These are phyloP conservation scores for Eucalyptus polyanthemos DNA, from an alignment of 345 rosid genomes.

Conservation along the genomic window DNA sequence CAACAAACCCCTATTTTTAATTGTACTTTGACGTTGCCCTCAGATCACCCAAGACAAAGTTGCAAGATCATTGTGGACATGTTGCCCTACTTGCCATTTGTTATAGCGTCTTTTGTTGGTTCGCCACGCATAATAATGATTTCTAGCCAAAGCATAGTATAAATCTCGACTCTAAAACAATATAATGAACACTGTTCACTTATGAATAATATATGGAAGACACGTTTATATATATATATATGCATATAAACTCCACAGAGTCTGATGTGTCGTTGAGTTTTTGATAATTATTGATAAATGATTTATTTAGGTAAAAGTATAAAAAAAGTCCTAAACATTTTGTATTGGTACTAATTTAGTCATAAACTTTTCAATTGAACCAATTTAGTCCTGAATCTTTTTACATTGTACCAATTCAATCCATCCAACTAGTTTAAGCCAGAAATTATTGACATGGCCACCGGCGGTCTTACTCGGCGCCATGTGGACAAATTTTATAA, in stretches of 20 bases:
- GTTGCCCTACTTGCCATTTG: slow-evolving; percentile 13
- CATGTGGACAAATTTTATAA: no score
- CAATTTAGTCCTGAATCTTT: no score
- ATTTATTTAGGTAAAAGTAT: neutral
- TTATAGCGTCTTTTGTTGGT: neutral
- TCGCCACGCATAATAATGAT: neutral
- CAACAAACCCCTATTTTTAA: neutral
- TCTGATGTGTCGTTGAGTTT: neutral
- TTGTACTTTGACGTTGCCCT: slow-evolving; percentile 9
- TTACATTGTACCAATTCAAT: no score
- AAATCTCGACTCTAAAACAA: neutral
- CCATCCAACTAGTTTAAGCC: fast-evolving
- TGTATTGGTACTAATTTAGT: no score
- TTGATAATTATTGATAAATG: neutral
- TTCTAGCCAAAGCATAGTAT: neutral
- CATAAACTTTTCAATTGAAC: no score
- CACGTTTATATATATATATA: neutral
- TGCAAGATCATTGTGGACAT: slow-evolving; percentile 15
- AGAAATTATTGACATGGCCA: no score
- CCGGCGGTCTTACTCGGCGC: fast-evolving
- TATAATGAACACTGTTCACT: neutral
- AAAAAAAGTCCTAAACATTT: no score
- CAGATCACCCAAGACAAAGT: slow-evolving; percentile 9
- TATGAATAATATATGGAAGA: neutral
- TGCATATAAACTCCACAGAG: neutral